phyloP scores from a whole-genome alignment of 2,329 filamentous ascomycete species.

The Neurospora sp. region DNA sequence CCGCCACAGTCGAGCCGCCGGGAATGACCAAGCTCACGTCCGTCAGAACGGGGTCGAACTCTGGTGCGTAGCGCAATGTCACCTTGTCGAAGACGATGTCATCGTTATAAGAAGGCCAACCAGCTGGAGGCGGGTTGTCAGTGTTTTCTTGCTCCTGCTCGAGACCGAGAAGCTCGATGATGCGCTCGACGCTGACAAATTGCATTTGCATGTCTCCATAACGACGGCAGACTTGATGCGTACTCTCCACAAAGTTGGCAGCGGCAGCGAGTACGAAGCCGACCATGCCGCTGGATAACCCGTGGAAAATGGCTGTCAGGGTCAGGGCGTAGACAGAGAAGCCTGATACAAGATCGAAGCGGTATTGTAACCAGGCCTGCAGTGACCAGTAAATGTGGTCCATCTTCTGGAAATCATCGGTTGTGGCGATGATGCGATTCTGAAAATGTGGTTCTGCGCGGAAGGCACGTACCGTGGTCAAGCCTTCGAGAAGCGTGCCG shows the following conservation, averaged over 20 bases:
- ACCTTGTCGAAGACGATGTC: slow-evolving; percentile 69
- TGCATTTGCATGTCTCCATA: slow-evolving; percentile 87
- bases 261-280: slow-evolving; percentile 76
- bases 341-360: slow-evolving; percentile 65
- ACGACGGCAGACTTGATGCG: slow-evolving; percentile 63
- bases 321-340: slow-evolving; percentile 66
- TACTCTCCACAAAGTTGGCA: slow-evolving; percentile 57
- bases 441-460: slow-evolving; percentile 72
- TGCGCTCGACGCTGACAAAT: slow-evolving; percentile 81
- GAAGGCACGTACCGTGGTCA: slow-evolving; percentile 81
- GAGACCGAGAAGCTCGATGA: slow-evolving; percentile 71
- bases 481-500: slow-evolving; percentile 72
- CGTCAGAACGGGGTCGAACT: slow-evolving; percentile 62
- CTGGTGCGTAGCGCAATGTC: slow-evolving; percentile 69
- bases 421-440: slow-evolving; percentile 66
- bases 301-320: slow-evolving; percentile 61
- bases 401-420: slow-evolving; percentile 86
- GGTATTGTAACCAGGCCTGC: slow-evolving; percentile 74
- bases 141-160: slow-evolving; percentile 64
- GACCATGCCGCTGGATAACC: slow-evolving; percentile 67
- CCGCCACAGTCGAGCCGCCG: slow-evolving; percentile 48
- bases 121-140: slow-evolving; percentile 53
- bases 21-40: slow-evolving; percentile 65
- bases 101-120: slow-evolving; percentile 65
- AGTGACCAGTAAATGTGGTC: slow-evolving; percentile 94